Evolutionary conservation across 352 stramenopile species (phyloP).

Genomic region (Phytopythium oedochilum): DNA sequence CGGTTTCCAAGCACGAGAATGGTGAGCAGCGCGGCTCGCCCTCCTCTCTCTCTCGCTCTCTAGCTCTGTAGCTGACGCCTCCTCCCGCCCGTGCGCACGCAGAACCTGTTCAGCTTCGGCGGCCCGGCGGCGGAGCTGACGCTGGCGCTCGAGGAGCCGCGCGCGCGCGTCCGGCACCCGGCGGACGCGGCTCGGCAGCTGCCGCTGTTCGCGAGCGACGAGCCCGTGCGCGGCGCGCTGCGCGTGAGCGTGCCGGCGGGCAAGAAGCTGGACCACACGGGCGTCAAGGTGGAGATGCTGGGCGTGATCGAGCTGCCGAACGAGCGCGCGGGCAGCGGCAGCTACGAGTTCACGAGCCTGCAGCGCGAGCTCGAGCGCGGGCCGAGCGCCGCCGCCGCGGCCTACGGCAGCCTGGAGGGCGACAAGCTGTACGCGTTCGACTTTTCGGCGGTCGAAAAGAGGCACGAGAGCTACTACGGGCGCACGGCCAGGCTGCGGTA

Average conservation of each 20-base stretch:
- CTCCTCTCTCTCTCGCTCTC: too few relatives aligned
- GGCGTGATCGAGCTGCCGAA: conserved; percentile 90
- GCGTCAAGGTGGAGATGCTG: conserved; percentile 95
- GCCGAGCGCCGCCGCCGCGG: conserved; percentile 70
- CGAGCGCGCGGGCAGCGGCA: conserved; percentile 58
- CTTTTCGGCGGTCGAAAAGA: conserved; percentile 93
- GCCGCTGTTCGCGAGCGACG: conserved; percentile 47
- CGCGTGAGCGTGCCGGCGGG: conserved; percentile 71
- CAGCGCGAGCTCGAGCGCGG: conserved; percentile 81
- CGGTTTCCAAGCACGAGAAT: too few relatives aligned
- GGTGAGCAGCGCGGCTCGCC: too few relatives aligned
- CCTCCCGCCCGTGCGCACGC: neutral
- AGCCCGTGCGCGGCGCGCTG: conserved; percentile 62
- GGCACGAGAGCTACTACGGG: conserved; percentile 96
- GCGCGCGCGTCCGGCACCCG: conserved; percentile 19
- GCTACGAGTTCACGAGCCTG: conserved; percentile 92
- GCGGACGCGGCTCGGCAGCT: conserved; percentile 29
- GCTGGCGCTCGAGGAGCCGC: conserved; percentile 29
- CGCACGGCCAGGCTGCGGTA: conserved; percentile 96
- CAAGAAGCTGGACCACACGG: conserved; percentile 95
- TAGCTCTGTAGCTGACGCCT: too few relatives aligned
- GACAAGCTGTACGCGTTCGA: conserved; percentile 86
- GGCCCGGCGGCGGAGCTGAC: conserved; percentile 29
- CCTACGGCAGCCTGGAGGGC: conserved; percentile 22
- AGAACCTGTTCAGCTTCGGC: conserved; percentile 61